Base-by-base conservation (phyloP, 148 eudicot genomes). In the Rheum nobile region DNA sequence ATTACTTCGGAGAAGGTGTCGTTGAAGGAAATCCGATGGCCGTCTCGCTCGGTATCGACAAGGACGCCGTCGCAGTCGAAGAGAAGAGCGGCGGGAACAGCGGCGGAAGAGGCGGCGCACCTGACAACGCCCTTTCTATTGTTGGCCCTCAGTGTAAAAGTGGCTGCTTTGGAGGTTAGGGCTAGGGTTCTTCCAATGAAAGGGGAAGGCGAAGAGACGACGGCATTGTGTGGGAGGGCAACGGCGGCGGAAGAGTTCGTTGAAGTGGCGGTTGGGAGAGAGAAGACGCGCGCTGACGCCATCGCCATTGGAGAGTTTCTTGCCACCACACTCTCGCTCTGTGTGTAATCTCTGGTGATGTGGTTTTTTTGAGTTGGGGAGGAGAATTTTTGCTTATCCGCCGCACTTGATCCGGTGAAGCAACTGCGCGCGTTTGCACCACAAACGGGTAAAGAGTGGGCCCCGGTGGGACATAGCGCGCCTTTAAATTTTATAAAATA, bases 1-100 rank as follows among this genome's bases (percentile, higher is more conserved):
- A 65, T 72, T 83, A 95, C 99, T 79, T 95, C 97, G 73, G 92
- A 74, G 74, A 95, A 95, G 43, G 99, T 90, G 39, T 95, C 99
- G 59, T 95, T 92, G 83, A 96, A 90, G 10, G 99, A 96, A 79
- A 96, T 83, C 67, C 99, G 83, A 48, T 96, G 99, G 28, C 99
- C 99, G 79, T 92, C 97, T 74, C 83, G 92, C 79, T 96, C 99
- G 8, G 99, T 96, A 77, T 96, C 99, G 13, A 92, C 99, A 61
- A 92, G 93, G 38, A 96, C 99, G 57, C 97, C 99, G 72, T 95
- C 99, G 72, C 99, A 92, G 67, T 92, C 99, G 78, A 96, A 92
- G 38, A 96, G 86, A 38, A 96, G 89, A 34, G 99, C 99, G 9
- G 91, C 76, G 0, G 98, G 98, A 74, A 85, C 72, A 28, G 75